Base-by-base conservation (phyloP, 441 rosid species). In the Mallotus japonicus region DNA sequence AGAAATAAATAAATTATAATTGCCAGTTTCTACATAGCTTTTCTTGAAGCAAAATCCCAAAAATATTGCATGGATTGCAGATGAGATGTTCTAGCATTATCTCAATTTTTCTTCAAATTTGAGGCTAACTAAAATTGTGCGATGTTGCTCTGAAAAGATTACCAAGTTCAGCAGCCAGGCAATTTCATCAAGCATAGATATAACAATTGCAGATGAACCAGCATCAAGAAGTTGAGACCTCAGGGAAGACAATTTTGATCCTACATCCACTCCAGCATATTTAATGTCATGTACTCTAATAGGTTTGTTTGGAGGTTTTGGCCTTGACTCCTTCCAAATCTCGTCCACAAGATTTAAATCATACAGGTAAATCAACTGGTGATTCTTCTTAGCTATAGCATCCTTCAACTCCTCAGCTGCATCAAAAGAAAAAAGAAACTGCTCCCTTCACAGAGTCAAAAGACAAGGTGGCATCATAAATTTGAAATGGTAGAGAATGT, bases 151-250 rank as follows among this genome's bases (percentile, higher is more conserved):
- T 47, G 28, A 46, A 78, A 75, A 22, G 12, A 62, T 76, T 90
- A 95, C 99, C 96, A 91, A 75, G 88, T 95, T 95, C 79, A 95
- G 88, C 74, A 91, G 79, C 99, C 98, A 95, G 61, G 99, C 96
- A 76, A 92, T 86, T 83, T 95, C 99, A 86, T 95, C 98, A 79
- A 92, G 99, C 97, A 90, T 90, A 22, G 98, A 95, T 73, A 92
- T 84, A 67, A 90, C 87, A 53, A 91, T 91, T 70, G 97, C 91
- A 74, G 93, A 92, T 72, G 98, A 79, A 65, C 92, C 93, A 2
- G 90, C 88, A 69, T 79, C 92, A 73, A 76, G 82, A 62, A 95
- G 86, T 78, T 87, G 86, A 22, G 89, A 84, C 77, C 96, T 89
- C 79, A 95, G 79, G 79, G 83, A 73, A 65, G 88, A 78, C 73